phyloP scores from a whole-genome alignment of 345 rosid species.

The Acer campestre region DNA sequence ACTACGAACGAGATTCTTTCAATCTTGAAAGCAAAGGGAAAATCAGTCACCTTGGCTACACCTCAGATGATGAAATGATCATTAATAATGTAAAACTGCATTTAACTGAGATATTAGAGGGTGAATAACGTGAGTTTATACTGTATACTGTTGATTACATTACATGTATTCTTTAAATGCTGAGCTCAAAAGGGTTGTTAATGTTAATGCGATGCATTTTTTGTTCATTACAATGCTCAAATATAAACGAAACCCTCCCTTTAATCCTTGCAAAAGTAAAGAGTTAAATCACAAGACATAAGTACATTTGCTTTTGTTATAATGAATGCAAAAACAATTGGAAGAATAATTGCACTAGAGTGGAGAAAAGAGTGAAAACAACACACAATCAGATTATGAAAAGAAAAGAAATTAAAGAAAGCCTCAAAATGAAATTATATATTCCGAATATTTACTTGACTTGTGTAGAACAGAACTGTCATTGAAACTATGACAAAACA shows the following conservation, averaged over 20 bases:
- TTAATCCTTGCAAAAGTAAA: too few relatives aligned
- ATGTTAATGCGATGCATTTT: neutral
- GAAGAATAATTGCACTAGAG: too few relatives aligned
- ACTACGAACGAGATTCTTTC: neutral
- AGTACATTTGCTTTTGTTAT: too few relatives aligned
- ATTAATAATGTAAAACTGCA: neutral
- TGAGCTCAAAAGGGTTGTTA: neutral
- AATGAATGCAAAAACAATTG: too few relatives aligned
- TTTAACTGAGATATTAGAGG: neutral
- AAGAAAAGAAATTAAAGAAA: too few relatives aligned
- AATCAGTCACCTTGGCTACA: neutral
- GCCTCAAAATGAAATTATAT: too few relatives aligned
- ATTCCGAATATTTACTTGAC: too few relatives aligned
- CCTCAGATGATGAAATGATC: neutral
- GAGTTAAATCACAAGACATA: too few relatives aligned
- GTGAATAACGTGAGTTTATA: neutral
- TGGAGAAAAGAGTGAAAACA: too few relatives aligned
- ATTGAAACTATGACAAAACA: too few relatives aligned
- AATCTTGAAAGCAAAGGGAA: neutral
- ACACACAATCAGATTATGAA: too few relatives aligned
- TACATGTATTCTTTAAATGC: neutral
- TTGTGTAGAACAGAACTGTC: too few relatives aligned
- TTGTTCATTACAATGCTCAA: neutral
- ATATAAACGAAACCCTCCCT: neutral
- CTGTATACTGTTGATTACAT: neutral